Evolutionary conservation across 2,329 filamentous ascomycete species (phyloP), one percentile per base, ranked within the genome.

Genomic region (Fusarium multiceps): DNA sequence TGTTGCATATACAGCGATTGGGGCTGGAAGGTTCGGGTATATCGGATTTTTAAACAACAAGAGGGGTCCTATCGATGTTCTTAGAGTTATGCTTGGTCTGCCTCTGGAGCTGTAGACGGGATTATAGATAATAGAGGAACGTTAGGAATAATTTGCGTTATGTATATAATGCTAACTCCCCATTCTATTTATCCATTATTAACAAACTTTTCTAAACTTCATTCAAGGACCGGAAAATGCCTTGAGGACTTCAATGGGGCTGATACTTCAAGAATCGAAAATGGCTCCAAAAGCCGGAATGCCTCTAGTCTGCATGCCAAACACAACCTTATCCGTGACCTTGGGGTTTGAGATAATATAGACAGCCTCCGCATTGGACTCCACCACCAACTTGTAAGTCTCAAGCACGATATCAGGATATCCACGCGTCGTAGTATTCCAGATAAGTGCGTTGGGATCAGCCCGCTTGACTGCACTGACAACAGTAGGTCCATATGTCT

Each of bases 311-410:
- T 64, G 61, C 61, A 64, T 64, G 1, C 61, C 59, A 10, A 64
- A 58, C 0, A 64, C 61, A 28, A 64, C 61, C 16, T 64, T 64
- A 5, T 63, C 61, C 3, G 61, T 64, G 3, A 64, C 61, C 25
- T 64, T 64, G 2, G 61, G 61, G 9, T 64, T 64, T 0, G 61
- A 64, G 6, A 64, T 64, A 9, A 64, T 64, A 4, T 64, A 64
- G 0, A 64, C 61, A 2, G 61, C 61, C 40, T 64, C 61, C 5
- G 61, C 59, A 7, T 64, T 21, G 2, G 59, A 64, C 45, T 64
- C 59, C 11, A 64, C 37, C 1, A 64, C 61, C 9, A 64, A 16
- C 18, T 64, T 63, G 11, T 64, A 64, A 12, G 61, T 64, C 51
- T 64, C 61, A 1, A 48, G 51, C 0, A 64, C 61, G 4, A 64